Evolutionary conservation across 352 stramenopile genomes (phyloP), one percentile per base, ranked within the genome.

Genomic region (Phytophthora sansomeana): DNA sequence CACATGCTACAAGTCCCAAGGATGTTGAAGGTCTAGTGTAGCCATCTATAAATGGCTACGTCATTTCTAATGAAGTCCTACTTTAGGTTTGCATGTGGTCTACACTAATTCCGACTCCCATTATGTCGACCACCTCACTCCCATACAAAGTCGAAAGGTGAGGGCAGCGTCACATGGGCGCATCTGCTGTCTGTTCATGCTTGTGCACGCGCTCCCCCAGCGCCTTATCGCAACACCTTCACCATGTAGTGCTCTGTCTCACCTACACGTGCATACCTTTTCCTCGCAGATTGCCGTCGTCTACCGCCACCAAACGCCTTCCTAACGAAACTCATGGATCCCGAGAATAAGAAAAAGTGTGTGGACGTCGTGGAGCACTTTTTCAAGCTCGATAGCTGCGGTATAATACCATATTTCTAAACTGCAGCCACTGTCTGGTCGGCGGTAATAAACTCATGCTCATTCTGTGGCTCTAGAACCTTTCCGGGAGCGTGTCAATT

Each of bases 401-500:
- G 85, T 93, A 53, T 17, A 74, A 44, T 21, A 21, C 1, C 3
- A 17, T 47, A 13, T 49, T 41, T 46, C 32, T 14, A 7, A 1
- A 1, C 0, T 16, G 13, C 13, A 7, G n/a, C n/a, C n/a, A n/a
- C n/a, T n/a, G n/a, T n/a, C n/a, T n/a, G 28, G 6, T 41, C 49
- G 41, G 3, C 44, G 9, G 2, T 10, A 61, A 17, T 49, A 57
- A 29, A 4, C 26, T 66, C 13, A 60, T 13, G 5, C 30, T 61
- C 11, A 6, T 52, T 33, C 1, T 39, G 26, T 60, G n/a, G 10
- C 32, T 55, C n/a, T 53, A 93, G 87, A 94, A 59, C 80, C 87
- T 1, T 96, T 96, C 58, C 86, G 78, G 21, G 85, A 96, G 77
- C 87, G 87, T 61, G 87, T 96, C 54, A 96, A 96, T 74, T 96